A percentile compares a stretch with the other conserved stretches of the same genome.
Conservation (phyloP, 805 yeast genomes). For the Wickerhamiella galacta region DNA sequence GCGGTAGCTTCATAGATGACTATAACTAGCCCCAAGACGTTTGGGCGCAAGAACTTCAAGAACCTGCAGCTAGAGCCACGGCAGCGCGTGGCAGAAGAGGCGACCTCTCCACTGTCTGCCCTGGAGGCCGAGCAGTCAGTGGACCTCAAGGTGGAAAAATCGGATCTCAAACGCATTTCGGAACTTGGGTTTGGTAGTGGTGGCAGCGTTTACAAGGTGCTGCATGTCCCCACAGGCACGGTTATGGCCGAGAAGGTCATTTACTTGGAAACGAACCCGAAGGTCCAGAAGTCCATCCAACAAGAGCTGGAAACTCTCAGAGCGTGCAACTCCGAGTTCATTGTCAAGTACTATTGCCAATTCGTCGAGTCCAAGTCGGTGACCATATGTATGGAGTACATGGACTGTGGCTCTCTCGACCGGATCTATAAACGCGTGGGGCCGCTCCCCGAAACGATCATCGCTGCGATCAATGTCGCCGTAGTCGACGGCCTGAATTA, state of each 20-base stretch:
- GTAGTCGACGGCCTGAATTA: constrained; percentile 71
- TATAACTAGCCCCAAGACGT: constrained; percentile 8
- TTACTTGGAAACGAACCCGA: constrained; percentile 65
- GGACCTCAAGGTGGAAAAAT: constrained; percentile 34
- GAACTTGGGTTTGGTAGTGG: constrained; percentile 86
- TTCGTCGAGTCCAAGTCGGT: constrained; percentile 55
- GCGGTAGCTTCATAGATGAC: too few relatives aligned
- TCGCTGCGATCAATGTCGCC: constrained; percentile 57
- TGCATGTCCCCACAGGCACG: constrained; percentile 76
- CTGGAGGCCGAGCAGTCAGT: constrained; percentile 5
- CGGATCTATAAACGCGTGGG: constrained; percentile 48
- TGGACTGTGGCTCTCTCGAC: constrained; percentile 88
- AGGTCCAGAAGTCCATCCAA: constrained; percentile 65
- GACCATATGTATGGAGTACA: constrained; percentile 86
- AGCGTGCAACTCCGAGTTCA: constrained; percentile 65
- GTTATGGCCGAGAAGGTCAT: constrained; percentile 84
- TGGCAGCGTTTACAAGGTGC: constrained; percentile 77
- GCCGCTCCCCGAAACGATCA: constrained; percentile 47
- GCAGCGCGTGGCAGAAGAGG: not conserved
- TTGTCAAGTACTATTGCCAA: constrained; percentile 85
- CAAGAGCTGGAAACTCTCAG: constrained; percentile 83
- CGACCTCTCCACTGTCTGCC: constrained; percentile 1
- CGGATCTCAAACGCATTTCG: constrained; percentile 58
- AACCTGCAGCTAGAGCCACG: constrained; percentile 5
- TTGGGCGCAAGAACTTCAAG: constrained; percentile 32